Percentiles rank a stretch among this genome's conserved stretches.
Evolutionary conservation across 1,284 basidiomycete species (phyloP).

Genomic region (Omphalotus olearius): DNA sequence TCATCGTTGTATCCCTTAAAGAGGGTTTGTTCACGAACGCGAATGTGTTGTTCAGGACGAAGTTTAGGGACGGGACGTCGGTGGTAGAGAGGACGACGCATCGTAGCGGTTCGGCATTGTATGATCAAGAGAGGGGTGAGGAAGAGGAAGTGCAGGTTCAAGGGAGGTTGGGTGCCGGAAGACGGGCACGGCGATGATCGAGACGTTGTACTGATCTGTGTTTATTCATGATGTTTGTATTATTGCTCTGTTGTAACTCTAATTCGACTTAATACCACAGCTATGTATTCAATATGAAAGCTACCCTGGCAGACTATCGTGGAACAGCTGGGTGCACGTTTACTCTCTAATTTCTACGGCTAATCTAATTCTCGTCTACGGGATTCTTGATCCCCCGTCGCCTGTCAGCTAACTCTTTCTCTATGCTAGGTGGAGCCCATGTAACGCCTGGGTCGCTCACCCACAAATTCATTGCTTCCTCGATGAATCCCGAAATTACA

Average conservation of each 20-base stretch:
- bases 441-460: neutral
- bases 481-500: too few species aligned
- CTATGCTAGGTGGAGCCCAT: neutral
- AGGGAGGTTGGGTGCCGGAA: neutral
- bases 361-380: too few species aligned
- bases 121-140: slow-evolving; percentile 7
- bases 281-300: too few species aligned
- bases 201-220: too few species aligned
- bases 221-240: too few species aligned
- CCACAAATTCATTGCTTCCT: slow-evolving; percentile 1
- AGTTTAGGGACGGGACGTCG: slow-evolving; percentile 90
- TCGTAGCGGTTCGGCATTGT: slow-evolving; percentile 47
- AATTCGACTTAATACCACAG: too few species aligned
- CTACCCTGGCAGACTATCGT: too few species aligned
- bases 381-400: too few species aligned
- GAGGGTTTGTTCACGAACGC: slow-evolving; percentile 98
- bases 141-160: neutral
- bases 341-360: too few species aligned
- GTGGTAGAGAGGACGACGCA: slow-evolving; percentile 80
- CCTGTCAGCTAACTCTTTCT: neutral
- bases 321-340: too few species aligned
- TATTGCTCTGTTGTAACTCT: too few species aligned
- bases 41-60: slow-evolving; percentile 92
- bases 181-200: too few species aligned
- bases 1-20: slow-evolving; percentile 97